A percentile compares a stretch with the other conserved stretches of the same genome.
phyloP scores from a whole-genome alignment of 805 yeast species.

The Monosporozyma servazzii region DNA sequence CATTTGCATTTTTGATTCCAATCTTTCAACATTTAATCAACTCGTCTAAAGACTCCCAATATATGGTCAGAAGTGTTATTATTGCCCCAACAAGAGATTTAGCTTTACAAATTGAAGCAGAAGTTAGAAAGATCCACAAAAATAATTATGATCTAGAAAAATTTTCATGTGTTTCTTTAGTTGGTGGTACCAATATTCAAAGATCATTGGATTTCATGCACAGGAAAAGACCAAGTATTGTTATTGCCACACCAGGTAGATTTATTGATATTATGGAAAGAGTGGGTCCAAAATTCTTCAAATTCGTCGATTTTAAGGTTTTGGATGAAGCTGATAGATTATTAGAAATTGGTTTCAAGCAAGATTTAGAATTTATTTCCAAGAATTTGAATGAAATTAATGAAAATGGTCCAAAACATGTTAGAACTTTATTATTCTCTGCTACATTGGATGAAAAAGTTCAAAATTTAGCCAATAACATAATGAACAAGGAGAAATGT shows the following conservation, averaged over 20 bases:
- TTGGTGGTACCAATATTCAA: constrained; percentile 54
- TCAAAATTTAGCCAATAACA: constrained; percentile 49
- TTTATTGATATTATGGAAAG: constrained; percentile 50
- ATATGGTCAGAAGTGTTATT: constrained; percentile 50
- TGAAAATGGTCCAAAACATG: constrained; percentile 27
- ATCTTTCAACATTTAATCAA: constrained; percentile 47
- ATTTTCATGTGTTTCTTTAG: constrained; percentile 42
- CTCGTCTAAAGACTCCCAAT: constrained; percentile 22
- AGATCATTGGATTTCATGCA: constrained; percentile 30
- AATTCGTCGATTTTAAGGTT: constrained; percentile 51
- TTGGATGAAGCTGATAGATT: constrained; percentile 90
- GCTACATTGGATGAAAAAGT: constrained; percentile 78
- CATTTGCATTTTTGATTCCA: constrained; percentile 82
- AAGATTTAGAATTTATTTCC: constrained; percentile 52
- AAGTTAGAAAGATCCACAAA: constrained; percentile 41
- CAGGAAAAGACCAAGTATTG: constrained; percentile 40
- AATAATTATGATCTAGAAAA: constrained; percentile 20
- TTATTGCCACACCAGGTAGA: constrained; percentile 89
- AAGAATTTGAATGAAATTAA: constrained; percentile 34
- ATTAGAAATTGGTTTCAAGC: constrained; percentile 71
- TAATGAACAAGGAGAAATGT: constrained; percentile 45
- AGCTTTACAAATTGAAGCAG: constrained; percentile 71
- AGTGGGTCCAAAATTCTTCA: constrained; percentile 39
- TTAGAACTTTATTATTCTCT: constrained; percentile 70
- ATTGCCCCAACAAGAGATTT: constrained; percentile 88